These are phyloP conservation scores for Barnettozyma botsteinii DNA, from an alignment of 805 yeast genomes.

Conservation along the genomic window DNA sequence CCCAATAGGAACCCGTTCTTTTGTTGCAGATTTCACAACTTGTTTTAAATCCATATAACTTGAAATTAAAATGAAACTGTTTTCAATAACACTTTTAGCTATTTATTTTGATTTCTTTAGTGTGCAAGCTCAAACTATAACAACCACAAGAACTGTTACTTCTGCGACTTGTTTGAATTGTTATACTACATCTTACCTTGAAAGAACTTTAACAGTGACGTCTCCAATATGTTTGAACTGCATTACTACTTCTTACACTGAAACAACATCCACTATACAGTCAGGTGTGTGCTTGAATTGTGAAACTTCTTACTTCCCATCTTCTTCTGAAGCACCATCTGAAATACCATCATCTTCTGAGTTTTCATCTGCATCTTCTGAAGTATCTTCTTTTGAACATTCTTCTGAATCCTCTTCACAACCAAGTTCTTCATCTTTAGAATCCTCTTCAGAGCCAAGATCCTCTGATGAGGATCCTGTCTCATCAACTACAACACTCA, in stretches of 20 bases:
- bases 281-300: no score
- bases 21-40: no score
- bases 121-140: background rate
- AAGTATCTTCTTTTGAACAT: background rate
- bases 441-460: background rate
- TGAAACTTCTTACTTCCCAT: no score
- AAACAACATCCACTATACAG: background rate
- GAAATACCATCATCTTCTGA: constrained; percentile 3
- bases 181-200: background rate
- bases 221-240: background rate
- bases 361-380: background rate
- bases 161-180: background rate
- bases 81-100: background rate
- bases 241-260: background rate
- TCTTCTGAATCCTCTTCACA: constrained; percentile 1
- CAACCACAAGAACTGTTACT: background rate
- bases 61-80: no score
- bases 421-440: background rate
- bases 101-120: background rate
- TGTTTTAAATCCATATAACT: no score
- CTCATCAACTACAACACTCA: background rate
- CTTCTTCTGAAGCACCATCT: constrained; percentile 1
- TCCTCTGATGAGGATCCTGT: background rate
- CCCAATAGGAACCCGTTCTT: no score
- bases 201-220: background rate